Evolutionary conservation across 192 early-diverging fungal species (phyloP), one percentile per base, ranked within the genome.

Genomic region (Umbelopsis isabellina): DNA sequence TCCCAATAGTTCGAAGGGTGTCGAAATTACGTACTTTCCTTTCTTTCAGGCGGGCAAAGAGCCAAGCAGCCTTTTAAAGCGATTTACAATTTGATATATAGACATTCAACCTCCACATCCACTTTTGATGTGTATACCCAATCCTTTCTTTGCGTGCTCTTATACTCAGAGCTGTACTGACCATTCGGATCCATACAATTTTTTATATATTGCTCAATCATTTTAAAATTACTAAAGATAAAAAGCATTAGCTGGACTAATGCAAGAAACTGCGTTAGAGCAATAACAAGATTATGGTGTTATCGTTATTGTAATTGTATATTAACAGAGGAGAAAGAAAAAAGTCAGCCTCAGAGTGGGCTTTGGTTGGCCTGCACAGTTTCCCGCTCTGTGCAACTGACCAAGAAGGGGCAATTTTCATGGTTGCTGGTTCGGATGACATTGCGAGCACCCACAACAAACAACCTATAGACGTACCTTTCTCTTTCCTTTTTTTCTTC

Each of bases 361-460:
- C 50, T 51, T 51, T 20, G 50, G 21, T 10, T 23, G 53, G 53
- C 18, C 13, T 33, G 53, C 53, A 33, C 52, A 27, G 25, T 61
- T 27, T 35, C 55, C 55, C 55, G 55, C 55, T 61, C 55, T 61
- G 55, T 61, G 55, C 55, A 61, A 61, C 55, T 61, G 30, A 27
- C 30, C 27, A 35, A 30, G 30, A 61, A 16, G 16, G 30, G 27
- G 37, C 37, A 41, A 41, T 41, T 41, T 41, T 41, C 27, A 41
- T 41, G 55, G 30, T 12, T 25, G 25, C 3, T 27, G 7, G 30
- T 35, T 61, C 55, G 55, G 55, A 61, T 61, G 55, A 35, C 30
- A 61, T 35, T 61, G 55, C 55, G 55, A 61, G 23, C 23, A 16
- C 30, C 2, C 16, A 35, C 55, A 61, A 61, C 55, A 61, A 61